Evolutionary conservation across 164 flowering plant species (phyloP), one percentile per base, ranked within the genome.

Genomic region (Piper longum): DNA sequence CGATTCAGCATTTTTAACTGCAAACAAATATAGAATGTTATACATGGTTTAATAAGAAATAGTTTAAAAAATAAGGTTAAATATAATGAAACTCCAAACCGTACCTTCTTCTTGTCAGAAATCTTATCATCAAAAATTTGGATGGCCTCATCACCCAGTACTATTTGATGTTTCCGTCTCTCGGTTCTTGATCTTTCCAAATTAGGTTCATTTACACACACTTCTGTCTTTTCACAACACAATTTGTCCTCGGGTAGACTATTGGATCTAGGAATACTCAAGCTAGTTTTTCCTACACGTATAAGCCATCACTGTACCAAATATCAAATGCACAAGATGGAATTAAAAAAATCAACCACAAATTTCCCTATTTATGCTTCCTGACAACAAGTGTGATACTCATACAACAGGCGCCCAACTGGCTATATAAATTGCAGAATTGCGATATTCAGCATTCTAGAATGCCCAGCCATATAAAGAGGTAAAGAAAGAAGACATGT

Each of bases 1-100:
- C 99, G 82, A 60, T 87, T 87, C 81, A 95, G 81, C 80, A 91
- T 78, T 72, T 81, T 80, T 63, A 85, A 81, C 99, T 95, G 91
- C 79, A 82, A 41, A 71, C 41, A 64, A 16, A 2, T 18, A 60
- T 64, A 57, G 52, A 9, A 57, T 5, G 3, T 3, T 57, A 55
- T 16, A 26, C 57, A 55, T 7, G n/a, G 7, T 17, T 7, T 1
- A 57, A 2, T 48, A 9, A 9, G 14, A 9, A 14, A 48, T 1
- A 2, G 12, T 9, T 56, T 60, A 64, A 56, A 56, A 56, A 16
- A 56, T 16, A 1, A 3, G 59, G 3, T 56, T 8, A 17, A 56
- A 16, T 7, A 4, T 2, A 26, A 16, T 7, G 8, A 56, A 56
- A 26, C 6, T 3, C 7, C 17, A 17, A 4, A 16, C 43, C 16